Evolutionary conservation across 2,329 filamentous ascomycete genomes (phyloP).

Genomic region (Trichoderma breve): DNA sequence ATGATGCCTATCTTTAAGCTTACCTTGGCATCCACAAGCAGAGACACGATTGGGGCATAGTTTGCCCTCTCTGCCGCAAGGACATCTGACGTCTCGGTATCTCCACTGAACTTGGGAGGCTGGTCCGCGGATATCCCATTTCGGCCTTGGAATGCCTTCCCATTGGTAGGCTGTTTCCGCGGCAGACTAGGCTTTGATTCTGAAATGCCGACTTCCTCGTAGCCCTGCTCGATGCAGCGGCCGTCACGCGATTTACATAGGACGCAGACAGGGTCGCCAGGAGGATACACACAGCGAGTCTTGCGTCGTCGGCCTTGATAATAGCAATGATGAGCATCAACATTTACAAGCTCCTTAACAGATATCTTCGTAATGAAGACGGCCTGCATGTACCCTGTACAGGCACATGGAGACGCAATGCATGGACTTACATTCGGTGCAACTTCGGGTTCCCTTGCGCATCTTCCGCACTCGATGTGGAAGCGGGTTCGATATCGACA

Average conservation of each 20-base stretch:
- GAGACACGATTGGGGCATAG: conserved; percentile 9
- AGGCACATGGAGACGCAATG: not conserved
- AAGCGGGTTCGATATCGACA: not conserved
- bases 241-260: conserved; percentile 32
- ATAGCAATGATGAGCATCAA: not conserved
- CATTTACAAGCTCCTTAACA: not conserved
- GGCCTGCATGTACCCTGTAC: not conserved
- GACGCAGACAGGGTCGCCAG: conserved; percentile 41
- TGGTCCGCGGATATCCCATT: not conserved
- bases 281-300: conserved; percentile 43
- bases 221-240: conserved; percentile 22
- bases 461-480: conserved; percentile 22
- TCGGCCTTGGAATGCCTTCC: not conserved
- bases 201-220: not conserved
- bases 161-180: not conserved
- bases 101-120: not conserved
- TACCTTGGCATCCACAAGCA: conserved; percentile 17
- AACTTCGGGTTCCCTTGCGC: conserved; percentile 31
- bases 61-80: not conserved
- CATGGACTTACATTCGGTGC: conserved; percentile 27
- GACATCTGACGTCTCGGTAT: not conserved
- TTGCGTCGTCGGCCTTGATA: conserved; percentile 44
- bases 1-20: not conserved
- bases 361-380: not conserved
- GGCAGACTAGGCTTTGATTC: not conserved